phyloP scores from a whole-genome alignment of 2,329 filamentous ascomycete genomes.

The Periconia digitata region DNA sequence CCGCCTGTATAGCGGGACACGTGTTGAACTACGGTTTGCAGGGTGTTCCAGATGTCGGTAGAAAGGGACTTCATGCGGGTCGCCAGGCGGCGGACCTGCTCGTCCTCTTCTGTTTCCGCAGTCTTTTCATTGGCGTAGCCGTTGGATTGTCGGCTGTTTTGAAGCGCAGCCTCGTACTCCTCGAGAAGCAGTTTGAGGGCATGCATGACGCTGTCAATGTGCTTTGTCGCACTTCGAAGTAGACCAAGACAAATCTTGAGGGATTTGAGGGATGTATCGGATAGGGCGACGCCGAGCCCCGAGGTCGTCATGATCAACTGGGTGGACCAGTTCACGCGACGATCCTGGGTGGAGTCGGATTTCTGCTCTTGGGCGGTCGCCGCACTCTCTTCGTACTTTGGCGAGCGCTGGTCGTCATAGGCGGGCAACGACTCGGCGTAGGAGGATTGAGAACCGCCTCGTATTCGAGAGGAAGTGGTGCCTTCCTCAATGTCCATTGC shows the following conservation, averaged over 20 bases:
- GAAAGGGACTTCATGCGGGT: conserved; percentile 71
- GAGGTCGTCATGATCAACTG: conserved; percentile 88
- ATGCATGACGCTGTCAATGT: conserved; percentile 73
- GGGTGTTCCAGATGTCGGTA: conserved; percentile 51
- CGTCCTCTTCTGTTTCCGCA: conserved; percentile 29
- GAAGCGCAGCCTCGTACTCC: conserved; percentile 67
- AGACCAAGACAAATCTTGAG: conserved; percentile 82
- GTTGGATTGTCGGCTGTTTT: conserved; percentile 29
- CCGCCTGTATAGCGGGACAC: conserved; percentile 92
- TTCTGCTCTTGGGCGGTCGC: conserved; percentile 27
- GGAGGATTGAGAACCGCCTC: conserved; percentile 65
- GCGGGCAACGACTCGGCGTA: conserved; percentile 76
- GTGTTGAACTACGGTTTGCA: conserved; percentile 79
- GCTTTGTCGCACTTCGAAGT: conserved; percentile 78
- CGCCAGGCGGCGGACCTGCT: conserved; percentile 62
- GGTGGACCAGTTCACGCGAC: conserved; percentile 68
- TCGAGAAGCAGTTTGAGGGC: conserved; percentile 75
- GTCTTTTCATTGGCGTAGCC: conserved; percentile 18
- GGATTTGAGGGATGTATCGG: conserved; percentile 79
- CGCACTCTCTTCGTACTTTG: conserved; percentile 68
- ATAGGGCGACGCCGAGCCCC: conserved; percentile 87
- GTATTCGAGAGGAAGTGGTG: conserved; percentile 26
- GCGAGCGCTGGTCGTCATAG: conserved; percentile 77
- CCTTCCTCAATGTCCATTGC: conserved; percentile 54
- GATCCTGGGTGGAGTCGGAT: conserved; percentile 30